Base-by-base conservation (phyloP, 371 early-diverging fungal genomes). In the Rhizomucor pusillus region DNA sequence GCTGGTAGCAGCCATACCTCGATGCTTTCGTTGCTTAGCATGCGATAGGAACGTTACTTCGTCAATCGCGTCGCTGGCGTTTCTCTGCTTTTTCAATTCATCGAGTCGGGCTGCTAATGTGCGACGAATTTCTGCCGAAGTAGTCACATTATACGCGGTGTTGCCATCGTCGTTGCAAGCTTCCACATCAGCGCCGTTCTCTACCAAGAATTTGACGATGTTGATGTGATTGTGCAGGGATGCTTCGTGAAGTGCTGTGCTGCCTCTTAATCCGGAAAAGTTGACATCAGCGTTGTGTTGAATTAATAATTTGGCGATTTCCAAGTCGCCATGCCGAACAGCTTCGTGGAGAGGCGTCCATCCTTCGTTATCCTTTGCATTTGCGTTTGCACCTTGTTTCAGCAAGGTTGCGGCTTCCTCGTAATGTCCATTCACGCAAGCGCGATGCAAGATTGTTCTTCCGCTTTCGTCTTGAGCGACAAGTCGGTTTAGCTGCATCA, bases 291-390 rank as follows among this genome's bases (percentile, higher is more conserved):
- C 93, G 5, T 91, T 92, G 47, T 80, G 79, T 14, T 81, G 69
- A 14, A 93, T 70, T 53, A 95, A 54, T 18, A 79, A 62, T 25
- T 80, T 72, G 4, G 85, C 87, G 23, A 89, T 71, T 7, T 73
- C 70, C 7, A 74, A 61, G 54, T 86, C 82, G 0, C 91, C 92
- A 35, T 82, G 70, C 12, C 80, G 69, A 23, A 87, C 80, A 4
- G 95, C 93, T 56, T 87, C 90, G 39, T 94, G 96, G 20, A 94
- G 57, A 6, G 95, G 90, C 3, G 92, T 89, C 82, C 86, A 88
- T 20, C 44, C 29, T 4, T 76, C 75, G 59, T 84, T 65, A 60
- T 92, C 93, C 3, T 66, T 67, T 22, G 72, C 78, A 59, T 89
- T 86, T 18, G 92, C 79, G 47, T 91, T 85, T 0, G 90, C 89